Base-by-base conservation (phyloP, 306 rosid species). In the Vachellia collinsii region DNA sequence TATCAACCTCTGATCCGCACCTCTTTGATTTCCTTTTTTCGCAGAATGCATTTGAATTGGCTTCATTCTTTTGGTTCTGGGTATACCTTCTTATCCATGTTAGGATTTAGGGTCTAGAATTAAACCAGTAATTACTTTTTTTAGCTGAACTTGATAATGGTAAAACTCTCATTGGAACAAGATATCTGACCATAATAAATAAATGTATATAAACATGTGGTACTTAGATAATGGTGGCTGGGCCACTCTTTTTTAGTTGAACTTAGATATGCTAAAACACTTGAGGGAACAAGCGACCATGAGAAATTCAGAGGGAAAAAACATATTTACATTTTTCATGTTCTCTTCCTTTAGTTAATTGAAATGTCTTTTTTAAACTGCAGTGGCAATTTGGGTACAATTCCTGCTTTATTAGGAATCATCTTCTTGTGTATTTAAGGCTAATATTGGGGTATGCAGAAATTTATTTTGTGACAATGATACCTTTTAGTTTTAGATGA, bases 41-140 rank as follows among this genome's bases (percentile, higher is more conserved):
- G 88, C 97, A 94, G 99, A 93, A 95, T 79, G 97, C 98, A 56
- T 95, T 95, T 80, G 99, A 95, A 79, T 67, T 95, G 89, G 99
- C 99, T 77, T 91, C 99, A 2, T 95, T 93, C 92, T 95, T 95
- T 88, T 95, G 99, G 98, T 95, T 90, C 82, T 95, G 99, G 99
- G 99, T 95, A 93, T 95, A 90, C 77, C 85, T 82, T 79, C 83
- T 76, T 85, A 80, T 83, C 85, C 79, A 34, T 79, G 46, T 50
- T 74, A 75, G 41, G 54, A 67, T 25, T 14, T 61, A 69, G 17
- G 58, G 43, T 69, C 25, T 81, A 74, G 59, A 65, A 29, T n/a
- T 8, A 1, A 3, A 7, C 59, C 59, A 51, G 38, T 25, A 12
- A 17, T 25, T 61, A 61, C 16, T 10, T 25, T 58, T 58, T 61